Base-by-base conservation (phyloP, 345 rosid genomes). In the Hibiscus mutabilis region DNA sequence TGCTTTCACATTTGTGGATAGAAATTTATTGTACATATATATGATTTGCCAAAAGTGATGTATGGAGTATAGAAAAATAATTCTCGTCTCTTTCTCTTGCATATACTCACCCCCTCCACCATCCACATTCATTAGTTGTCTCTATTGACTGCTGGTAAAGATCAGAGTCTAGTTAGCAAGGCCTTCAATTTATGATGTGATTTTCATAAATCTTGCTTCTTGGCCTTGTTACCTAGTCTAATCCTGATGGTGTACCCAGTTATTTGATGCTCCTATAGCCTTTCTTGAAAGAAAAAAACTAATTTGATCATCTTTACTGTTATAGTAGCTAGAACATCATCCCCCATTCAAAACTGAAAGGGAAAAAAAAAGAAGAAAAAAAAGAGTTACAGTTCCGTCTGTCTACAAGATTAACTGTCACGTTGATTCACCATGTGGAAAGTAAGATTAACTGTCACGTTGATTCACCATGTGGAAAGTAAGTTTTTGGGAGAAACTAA, bases 61-160 rank as follows among this genome's bases (percentile, higher is more conserved):
- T 16, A 2, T 24, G 46, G 21, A 44, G n/a, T 16, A 4, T 3
- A 66, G 22, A 44, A 22, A 64, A 42, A 44, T 65, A 63, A 13
- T 47, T 47, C 19, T 8, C 0, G 24, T 68, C 72, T 33, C 18
- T 18, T 49, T 31, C 49, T 52, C 47, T 53, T 31, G 61, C 60
- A 68, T 68, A 18, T 51, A 19, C 61, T 33, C 11, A 29, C 4
- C 4, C 18, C 18, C 1, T 8, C n/a, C 29, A 29, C 61, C 61
- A 11, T 6, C 18, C 31, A 31, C 29, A 51, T 18, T 53, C 47
- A 1, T 18, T 53, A 51, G 24, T 68, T 24, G 22, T 18, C 25
- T 67, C 18, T n/a, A 53, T 4, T 9, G 42, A n/a, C 25, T 29
- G 71, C 60, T 49, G 29, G 60, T 68, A 52, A 53, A 68, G 60